Base-by-base conservation (phyloP, 768 basidiomycete genomes). In the Tylopilus plumbeoviolaceoides region DNA sequence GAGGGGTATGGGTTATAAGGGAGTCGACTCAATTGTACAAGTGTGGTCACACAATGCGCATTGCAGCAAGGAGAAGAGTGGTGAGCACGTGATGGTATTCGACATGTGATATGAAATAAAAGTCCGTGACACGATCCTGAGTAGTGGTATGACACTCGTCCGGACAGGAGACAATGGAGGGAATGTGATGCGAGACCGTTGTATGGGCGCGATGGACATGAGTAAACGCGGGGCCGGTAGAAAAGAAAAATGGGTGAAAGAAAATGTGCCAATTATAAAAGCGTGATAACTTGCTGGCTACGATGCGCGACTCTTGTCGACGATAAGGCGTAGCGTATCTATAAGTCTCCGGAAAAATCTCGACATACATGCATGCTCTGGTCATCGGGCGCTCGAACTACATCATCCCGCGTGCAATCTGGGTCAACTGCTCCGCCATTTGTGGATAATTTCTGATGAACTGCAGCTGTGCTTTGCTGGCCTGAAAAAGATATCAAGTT, bases 371-470 rank as follows among this genome's bases (percentile, higher is more conserved):
- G 48, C 47, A 47, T 27, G 50, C 28, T 45, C 39, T 3, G 28
- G 31, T 53, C 46, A 11, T 7, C 31, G 3, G 15, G 38, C n/a
- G 23, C 33, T 36, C 47, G 15, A 51, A 54, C 61, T 59, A 73
- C 54, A 67, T 56, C 73, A 76, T 73, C 44, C 59, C 58, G 18
- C 66, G 64, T 23, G 80, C 80, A 47, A 80, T 75, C 59, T 71
- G 74, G 21, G 67, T 73, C 39, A 90, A 70, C 70, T 87, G 79
- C n/a, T 74, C 76, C n/a, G 87, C 89, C 81, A 87, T 83, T 50
- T 85, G 79, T 1, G 94, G 94, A 64, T 92, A 97, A 59, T 82
- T 84, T 66, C 82, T 76, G 66, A 87, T 75, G 71, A 97, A 97
- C 60, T 91, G 79, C 50, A 88, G 72, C 69, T 97, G 95, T 7